Evolutionary conservation across 2,329 filamentous ascomycete genomes (phyloP).

Genomic region (Diplodia sapinea): DNA sequence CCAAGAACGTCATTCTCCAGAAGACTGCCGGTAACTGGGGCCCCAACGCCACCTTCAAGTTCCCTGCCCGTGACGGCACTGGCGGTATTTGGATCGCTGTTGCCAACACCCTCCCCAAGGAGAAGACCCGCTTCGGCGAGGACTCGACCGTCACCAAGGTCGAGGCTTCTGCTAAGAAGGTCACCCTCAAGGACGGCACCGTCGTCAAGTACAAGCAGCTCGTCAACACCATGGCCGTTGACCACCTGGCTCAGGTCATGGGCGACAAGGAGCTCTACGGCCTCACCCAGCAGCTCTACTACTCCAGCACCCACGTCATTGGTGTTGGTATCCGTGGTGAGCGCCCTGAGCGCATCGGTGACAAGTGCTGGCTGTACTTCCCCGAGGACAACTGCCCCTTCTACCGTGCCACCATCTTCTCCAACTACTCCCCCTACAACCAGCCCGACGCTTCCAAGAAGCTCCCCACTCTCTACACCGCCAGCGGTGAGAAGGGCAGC

Average conservation of each 20-base stretch:
- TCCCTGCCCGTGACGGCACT: slow-evolving; percentile 93
- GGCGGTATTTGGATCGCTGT: slow-evolving; percentile 99
- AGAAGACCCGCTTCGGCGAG: slow-evolving; percentile 90
- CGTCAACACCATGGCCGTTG: slow-evolving; percentile 94
- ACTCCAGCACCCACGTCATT: slow-evolving; percentile 96
- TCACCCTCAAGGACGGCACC: slow-evolving; percentile 81
- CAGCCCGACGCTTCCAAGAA: slow-evolving; percentile 83
- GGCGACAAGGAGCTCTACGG: slow-evolving; percentile 81
- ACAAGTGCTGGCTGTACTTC: slow-evolving; percentile 99
- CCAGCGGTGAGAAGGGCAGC: slow-evolving; percentile 79
- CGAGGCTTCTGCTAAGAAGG: slow-evolving; percentile 82
- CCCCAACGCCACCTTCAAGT: slow-evolving; percentile 97
- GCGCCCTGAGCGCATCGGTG: slow-evolving; percentile 93
- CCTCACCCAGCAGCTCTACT: slow-evolving; percentile 90
- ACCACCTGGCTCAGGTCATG: slow-evolving; percentile 85
- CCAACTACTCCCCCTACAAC: slow-evolving; percentile 99
- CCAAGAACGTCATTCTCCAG: slow-evolving; percentile 92
- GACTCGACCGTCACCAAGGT: slow-evolving; percentile 84
- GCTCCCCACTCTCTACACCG: slow-evolving; percentile 84
- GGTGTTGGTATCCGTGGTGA: slow-evolving; percentile 91
- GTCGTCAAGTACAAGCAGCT: slow-evolving; percentile 91
- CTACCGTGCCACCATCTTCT: slow-evolving; percentile 99
- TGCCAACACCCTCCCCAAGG: slow-evolving; percentile 86
- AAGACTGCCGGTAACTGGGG: slow-evolving; percentile 98
- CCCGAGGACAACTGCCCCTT: slow-evolving; percentile 98